Conservation (phyloP, 345 rosid species). For the Populus tremula region DNA sequence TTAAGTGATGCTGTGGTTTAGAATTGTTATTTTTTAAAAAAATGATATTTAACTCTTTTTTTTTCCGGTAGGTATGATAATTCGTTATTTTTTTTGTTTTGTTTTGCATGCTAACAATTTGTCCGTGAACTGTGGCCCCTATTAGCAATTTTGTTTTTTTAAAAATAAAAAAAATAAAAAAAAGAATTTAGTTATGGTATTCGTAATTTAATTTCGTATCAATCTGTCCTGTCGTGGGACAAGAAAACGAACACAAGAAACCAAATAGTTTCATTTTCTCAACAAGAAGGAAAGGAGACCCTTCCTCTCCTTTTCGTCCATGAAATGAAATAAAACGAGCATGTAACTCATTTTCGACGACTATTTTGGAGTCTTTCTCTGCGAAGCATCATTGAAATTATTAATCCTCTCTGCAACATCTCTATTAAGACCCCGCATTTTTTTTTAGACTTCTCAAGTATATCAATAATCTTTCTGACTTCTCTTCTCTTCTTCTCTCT, state of each 20-base stretch:
- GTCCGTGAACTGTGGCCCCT: too few relatives aligned
- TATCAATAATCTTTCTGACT: background rate
- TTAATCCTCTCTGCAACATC: background rate
- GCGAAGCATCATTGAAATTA: slow-evolving; percentile 3
- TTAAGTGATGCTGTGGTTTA: too few relatives aligned
- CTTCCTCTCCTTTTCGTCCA: background rate
- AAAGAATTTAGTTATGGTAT: background rate
- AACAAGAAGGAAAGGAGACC: background rate
- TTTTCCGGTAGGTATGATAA: too few relatives aligned
- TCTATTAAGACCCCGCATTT: background rate
- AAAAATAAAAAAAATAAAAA: too few relatives aligned
- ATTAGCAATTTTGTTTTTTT: background rate
- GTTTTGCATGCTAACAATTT: too few relatives aligned
- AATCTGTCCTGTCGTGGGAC: background rate
- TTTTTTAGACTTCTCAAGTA: background rate
- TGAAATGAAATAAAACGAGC: background rate
- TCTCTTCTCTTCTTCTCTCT: background rate
- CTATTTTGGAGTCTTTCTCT: background rate
- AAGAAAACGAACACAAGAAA: slow-evolving; percentile 3
- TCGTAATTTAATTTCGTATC: background rate
- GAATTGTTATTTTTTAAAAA: too few relatives aligned
- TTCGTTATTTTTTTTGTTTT: too few relatives aligned
- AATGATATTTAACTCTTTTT: too few relatives aligned
- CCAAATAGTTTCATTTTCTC: background rate
- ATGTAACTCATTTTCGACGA: slow-evolving; percentile 31